These are phyloP conservation scores for Spergularia marina DNA, from an alignment of 148 eudicot genomes.

Conservation along the genomic window DNA sequence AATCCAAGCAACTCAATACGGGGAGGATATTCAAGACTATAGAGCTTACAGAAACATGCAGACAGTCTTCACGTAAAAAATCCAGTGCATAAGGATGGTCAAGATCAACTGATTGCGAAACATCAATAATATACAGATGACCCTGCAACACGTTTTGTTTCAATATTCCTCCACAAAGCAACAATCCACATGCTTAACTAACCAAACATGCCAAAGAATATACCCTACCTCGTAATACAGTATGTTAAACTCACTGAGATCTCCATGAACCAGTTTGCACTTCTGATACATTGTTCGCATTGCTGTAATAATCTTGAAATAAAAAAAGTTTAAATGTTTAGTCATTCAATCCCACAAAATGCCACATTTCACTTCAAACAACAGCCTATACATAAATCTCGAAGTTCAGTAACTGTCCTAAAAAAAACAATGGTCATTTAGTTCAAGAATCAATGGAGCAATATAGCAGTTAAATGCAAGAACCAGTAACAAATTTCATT, in stretches of 20 bases:
- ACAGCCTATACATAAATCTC: not conserved
- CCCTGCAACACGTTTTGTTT: conserved; percentile 47
- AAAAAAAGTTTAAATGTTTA: not conserved
- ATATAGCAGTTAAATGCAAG: no score
- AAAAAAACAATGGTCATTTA: no score
- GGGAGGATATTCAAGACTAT: not conserved
- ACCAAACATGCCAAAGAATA: not conserved
- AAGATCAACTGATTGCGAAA: conserved; percentile 96
- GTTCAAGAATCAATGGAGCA: not conserved
- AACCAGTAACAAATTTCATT: not conserved
- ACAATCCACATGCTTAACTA: not conserved
- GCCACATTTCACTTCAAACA: not conserved
- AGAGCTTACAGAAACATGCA: conserved; percentile 57
- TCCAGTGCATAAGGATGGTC: conserved; percentile 96
- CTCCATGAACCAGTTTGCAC: conserved; percentile 98
- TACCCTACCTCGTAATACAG: conserved; percentile 71
- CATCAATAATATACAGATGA: conserved; percentile 91
- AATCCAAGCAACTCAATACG: conserved; percentile 1
- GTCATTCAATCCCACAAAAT: not conserved
- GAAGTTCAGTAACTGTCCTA: no score
- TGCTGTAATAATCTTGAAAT: conserved; percentile 58
- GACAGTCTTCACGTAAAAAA: conserved; percentile 83
- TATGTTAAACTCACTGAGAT: conserved; percentile 91
- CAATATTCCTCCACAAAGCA: not conserved
- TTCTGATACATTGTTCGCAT: conserved; percentile 94